Percentiles rank a stretch among this genome's conserved stretches.
These are phyloP conservation scores for Saccharum officinarum DNA, from an alignment of 176 grass and related monocot species.

Conservation along the genomic window DNA sequence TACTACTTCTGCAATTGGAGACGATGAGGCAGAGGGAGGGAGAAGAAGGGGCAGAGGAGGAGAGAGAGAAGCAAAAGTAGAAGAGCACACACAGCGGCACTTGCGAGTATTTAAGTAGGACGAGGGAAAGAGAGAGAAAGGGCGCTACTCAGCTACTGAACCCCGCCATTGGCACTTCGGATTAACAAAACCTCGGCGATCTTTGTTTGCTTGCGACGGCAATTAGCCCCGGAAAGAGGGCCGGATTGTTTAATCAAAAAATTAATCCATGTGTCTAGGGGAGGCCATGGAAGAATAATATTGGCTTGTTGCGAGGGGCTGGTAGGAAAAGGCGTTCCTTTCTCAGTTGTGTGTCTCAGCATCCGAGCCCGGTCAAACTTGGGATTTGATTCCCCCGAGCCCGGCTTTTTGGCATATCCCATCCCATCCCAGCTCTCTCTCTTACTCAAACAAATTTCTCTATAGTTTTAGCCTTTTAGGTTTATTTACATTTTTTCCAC, in stretches of 20 bases:
- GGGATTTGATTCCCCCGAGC: slow-evolving; percentile 74
- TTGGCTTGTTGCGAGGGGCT: background rate
- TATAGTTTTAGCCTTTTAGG: background rate
- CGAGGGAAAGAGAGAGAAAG: background rate
- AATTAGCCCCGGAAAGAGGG: slow-evolving; percentile 36
- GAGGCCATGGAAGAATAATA: slow-evolving; percentile 11
- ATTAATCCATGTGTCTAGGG: slow-evolving; percentile 14
- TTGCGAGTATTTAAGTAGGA: slow-evolving; percentile 44
- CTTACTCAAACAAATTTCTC: background rate
- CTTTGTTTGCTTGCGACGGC: slow-evolving; percentile 54
- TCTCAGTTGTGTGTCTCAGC: slow-evolving; percentile 31
- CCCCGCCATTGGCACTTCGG: slow-evolving; percentile 28
- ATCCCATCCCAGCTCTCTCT: background rate
- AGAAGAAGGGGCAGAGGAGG: background rate
- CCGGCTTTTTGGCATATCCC: slow-evolving; percentile 53
- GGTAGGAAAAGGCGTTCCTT: background rate
- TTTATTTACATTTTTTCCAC: background rate
- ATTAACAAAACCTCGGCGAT: slow-evolving; percentile 34
- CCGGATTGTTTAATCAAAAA: slow-evolving; percentile 22
- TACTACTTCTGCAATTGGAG: slow-evolving; percentile 20
- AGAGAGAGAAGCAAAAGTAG: slow-evolving; percentile 31
- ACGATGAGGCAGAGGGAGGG: background rate
- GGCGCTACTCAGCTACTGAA: slow-evolving; percentile 41
- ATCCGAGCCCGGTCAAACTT: slow-evolving; percentile 71
- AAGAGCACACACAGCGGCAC: slow-evolving; percentile 33